Evolutionary conservation across 2,329 filamentous ascomycete species (phyloP), one percentile per base, ranked within the genome.

Genomic region (Talaromyces amestolkiae): DNA sequence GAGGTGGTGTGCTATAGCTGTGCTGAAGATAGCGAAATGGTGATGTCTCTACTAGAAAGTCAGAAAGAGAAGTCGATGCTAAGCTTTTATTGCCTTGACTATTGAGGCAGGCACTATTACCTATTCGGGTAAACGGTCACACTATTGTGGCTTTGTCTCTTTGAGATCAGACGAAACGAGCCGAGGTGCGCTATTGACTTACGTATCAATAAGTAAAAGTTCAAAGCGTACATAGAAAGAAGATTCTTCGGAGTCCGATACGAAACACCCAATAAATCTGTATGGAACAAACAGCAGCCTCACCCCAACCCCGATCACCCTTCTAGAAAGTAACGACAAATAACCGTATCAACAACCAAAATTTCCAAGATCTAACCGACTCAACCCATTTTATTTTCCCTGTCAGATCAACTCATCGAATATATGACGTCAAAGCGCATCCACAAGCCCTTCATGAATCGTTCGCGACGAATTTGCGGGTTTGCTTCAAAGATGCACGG

Each of bases 1-100:
- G n/a, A n/a, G n/a, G n/a, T n/a, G 86, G 86, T 80, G 86, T 69
- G 83, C 86, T 11, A 72, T 87, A 69, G 82, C 83, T 33, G 76
- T 79, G 54, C 67, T 83, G 71, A 75, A 72, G 67, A 71, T 69
- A 64, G 47, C 62, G 10, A 27, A 22, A 15, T 31, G 11, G 11
- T 17, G 37, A 27, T 17, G 53, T 15, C 3, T 24, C 11, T 39
- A 22, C 54, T 8, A 7, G n/a, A 22, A 39, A 39, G 24, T n/a
- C 6, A 31, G 27, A 15, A 13, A 22, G 53, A 19, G 17, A 13
- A 11, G 53, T 37, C 17, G 54, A 58, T 22, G 49, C 27, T 53
- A 53, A 53, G 49, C 49, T 53, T 53, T 53, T 5, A 47, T 43
- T 17, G 47, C 27, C 47, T 17, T 17, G 47, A 9, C 24, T 53